These are phyloP conservation scores for apple (Malus domestica) DNA, from an alignment of 306 rosid genomes.

Conservation along the genomic window ASM211411v1 NC_041799.1:7260501-7261000, in stretches of 20 bases:
- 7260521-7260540: not conserved
- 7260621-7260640: not conserved
- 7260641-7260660: not conserved
- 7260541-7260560: not conserved
- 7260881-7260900: too few relatives aligned
- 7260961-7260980: too few relatives aligned
- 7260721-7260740: not conserved
- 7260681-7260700: not conserved
- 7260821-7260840: not conserved
- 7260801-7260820: not conserved
- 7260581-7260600: not conserved
- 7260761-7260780: not conserved
- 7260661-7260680: not conserved
- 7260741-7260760: not conserved
- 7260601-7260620: not conserved
- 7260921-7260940: too few relatives aligned
- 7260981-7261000: too few relatives aligned
- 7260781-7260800: not conserved
- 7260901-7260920: too few relatives aligned
- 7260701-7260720: not conserved
- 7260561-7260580: not conserved
- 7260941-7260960: too few relatives aligned
- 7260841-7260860: not conserved
- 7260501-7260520: not conserved
- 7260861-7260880: too few relatives aligned